A percentile compares a stretch with the other conserved stretches of the same genome.
These are phyloP conservation scores for Naematelia encephala DNA, from an alignment of 768 basidiomycete genomes.

Conservation along the genomic window DNA sequence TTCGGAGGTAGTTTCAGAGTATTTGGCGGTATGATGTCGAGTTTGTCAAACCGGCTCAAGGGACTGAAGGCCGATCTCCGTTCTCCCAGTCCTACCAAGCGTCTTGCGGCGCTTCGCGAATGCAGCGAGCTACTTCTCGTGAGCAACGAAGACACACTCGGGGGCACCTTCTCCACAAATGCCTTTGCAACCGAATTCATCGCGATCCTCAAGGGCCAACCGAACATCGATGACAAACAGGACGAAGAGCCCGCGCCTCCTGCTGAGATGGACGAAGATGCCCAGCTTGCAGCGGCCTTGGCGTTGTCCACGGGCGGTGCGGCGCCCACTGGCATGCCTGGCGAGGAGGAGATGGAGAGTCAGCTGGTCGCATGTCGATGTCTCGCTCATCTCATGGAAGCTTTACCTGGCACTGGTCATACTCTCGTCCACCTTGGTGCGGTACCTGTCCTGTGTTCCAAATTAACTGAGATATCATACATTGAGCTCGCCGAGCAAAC, in stretches of 20 bases:
- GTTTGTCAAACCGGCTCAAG: slow-evolving; percentile 81
- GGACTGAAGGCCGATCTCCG: slow-evolving; percentile 55
- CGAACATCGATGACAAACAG: slow-evolving; percentile 38
- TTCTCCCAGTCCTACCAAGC: slow-evolving; percentile 61
- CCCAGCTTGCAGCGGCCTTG: slow-evolving; percentile 79
- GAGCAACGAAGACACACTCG: slow-evolving; percentile 93
- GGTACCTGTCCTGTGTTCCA: slow-evolving; percentile 94
- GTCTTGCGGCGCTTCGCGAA: slow-evolving; percentile 86
- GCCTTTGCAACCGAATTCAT: slow-evolving; percentile 88
- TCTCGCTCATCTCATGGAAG: slow-evolving; percentile 96
- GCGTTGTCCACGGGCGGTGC: slow-evolving; percentile 63
- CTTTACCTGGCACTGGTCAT: slow-evolving; percentile 95
- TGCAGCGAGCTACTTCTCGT: slow-evolving; percentile 91
- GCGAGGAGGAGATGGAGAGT: slow-evolving; percentile 61
- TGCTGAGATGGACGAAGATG: slow-evolving; percentile 62
- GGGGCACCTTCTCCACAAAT: slow-evolving; percentile 81
- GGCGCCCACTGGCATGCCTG: slow-evolving; percentile 54
- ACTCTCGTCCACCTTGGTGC: slow-evolving; percentile 98
- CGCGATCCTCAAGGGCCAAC: slow-evolving; percentile 67
- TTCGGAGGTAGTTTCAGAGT: slow-evolving; percentile 75
- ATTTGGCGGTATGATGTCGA: slow-evolving; percentile 63
- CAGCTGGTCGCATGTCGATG: slow-evolving; percentile 95
- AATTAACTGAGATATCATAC: slow-evolving; percentile 92
- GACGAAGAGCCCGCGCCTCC: slow-evolving; percentile 37
- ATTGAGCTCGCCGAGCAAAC: slow-evolving; percentile 99